Evolutionary conservation across 129 eudicot genomes (phyloP).

Genomic region (sunflower (Helianthus annuus)): DNA sequence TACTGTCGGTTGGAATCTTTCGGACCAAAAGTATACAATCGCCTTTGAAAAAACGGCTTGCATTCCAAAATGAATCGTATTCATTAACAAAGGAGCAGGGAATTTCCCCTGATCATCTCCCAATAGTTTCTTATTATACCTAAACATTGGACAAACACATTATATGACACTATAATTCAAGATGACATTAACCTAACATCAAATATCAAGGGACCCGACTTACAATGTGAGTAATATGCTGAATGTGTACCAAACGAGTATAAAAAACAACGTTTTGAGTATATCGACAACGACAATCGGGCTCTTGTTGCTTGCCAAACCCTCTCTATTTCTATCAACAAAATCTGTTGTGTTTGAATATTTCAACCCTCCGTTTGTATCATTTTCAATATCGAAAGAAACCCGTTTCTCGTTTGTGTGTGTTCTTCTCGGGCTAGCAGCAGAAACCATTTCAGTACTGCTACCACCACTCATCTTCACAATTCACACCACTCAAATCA

Average conservation of each 20-base stretch:
- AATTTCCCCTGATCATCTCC: slow-evolving; percentile 90
- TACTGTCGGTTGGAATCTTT: slow-evolving; percentile 58
- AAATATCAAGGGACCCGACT: slow-evolving; percentile 50
- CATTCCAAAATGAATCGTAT: slow-evolving; percentile 90
- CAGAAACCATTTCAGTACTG: slow-evolving; percentile 28
- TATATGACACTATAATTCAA: neutral
- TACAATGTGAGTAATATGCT: slow-evolving; percentile 89
- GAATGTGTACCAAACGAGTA: slow-evolving; percentile 91
- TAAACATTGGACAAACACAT: slow-evolving; percentile 25
- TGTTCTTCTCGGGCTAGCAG: slow-evolving; percentile 38
- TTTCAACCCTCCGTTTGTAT: slow-evolving; percentile 19
- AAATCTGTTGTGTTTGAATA: slow-evolving; percentile 22
- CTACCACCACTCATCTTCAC: slow-evolving; percentile 42
- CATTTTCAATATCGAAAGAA: slow-evolving; percentile 61
- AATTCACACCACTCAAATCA: slow-evolving; percentile 24
- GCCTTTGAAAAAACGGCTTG: slow-evolving; percentile 90
- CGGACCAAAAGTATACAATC: slow-evolving; percentile 75
- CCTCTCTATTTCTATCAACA: slow-evolving; percentile 18
- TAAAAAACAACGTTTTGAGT: slow-evolving; percentile 74
- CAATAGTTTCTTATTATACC: slow-evolving; percentile 82
- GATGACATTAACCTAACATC: neutral
- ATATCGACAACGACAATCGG: slow-evolving; percentile 57
- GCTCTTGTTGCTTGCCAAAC: slow-evolving; percentile 26
- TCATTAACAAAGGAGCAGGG: slow-evolving; percentile 97
- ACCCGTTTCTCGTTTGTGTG: slow-evolving; percentile 37